Conservation (phyloP, 495 filamentous ascomycete species). For the Cudoniella acicularis region DNA sequence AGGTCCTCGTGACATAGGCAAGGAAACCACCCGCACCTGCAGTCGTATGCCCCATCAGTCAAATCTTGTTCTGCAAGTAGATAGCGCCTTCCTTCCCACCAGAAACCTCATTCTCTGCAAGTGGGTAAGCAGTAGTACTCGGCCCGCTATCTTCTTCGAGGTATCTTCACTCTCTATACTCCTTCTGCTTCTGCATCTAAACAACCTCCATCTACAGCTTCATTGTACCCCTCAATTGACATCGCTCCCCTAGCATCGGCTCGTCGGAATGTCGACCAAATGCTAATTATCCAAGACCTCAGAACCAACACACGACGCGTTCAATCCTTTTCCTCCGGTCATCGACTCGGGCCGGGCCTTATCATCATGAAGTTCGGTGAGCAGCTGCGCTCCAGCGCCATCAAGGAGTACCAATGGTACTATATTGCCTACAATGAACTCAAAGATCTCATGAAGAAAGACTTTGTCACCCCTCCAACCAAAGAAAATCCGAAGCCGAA, state of each 20-base stretch:
- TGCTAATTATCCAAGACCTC: slow-evolving; percentile 51
- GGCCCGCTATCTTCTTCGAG: too few species aligned
- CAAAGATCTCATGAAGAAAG: slow-evolving; percentile 78
- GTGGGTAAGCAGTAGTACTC: too few species aligned
- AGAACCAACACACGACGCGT: slow-evolving; percentile 33
- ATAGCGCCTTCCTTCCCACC: too few species aligned
- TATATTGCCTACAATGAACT: slow-evolving; percentile 97
- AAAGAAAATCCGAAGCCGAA: slow-evolving; percentile 49
- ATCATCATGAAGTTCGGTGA: slow-evolving; percentile 84
- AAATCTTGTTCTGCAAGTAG: too few species aligned
- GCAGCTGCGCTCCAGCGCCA: slow-evolving; percentile 87
- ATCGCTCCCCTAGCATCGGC: neutral
- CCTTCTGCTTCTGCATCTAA: neutral
- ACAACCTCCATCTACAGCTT: neutral
- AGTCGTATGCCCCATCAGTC: too few species aligned
- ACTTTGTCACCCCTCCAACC: slow-evolving; percentile 48
- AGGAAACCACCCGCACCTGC: too few species aligned
- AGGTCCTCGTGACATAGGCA: too few species aligned
- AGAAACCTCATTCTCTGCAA: too few species aligned
- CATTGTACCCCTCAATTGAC: neutral
- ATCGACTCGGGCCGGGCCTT: slow-evolving; percentile 23
- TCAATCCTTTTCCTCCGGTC: slow-evolving; percentile 26
- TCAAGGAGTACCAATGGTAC: slow-evolving; percentile 93
- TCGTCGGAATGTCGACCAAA: slow-evolving; percentile 7
- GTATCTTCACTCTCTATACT: too few species aligned